Evolutionary conservation across 257 asterid genomes (phyloP), one percentile per base, ranked within the genome.

Genomic region (Solanum ahanhuiri): DNA sequence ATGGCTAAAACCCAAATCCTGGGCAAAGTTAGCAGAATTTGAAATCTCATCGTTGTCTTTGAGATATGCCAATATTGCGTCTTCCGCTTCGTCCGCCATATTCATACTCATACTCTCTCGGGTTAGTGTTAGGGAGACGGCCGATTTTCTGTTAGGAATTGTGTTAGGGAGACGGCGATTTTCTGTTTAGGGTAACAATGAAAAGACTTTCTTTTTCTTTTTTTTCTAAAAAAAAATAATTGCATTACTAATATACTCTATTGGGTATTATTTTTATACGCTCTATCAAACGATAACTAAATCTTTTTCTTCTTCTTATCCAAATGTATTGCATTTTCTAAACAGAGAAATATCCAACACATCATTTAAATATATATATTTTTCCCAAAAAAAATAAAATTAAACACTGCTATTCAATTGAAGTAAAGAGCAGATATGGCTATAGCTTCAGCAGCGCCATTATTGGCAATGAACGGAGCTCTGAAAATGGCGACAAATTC

Each of bases 51-150:
- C 95, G 63, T 92, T 93, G 77, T 89, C 88, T 34, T 96, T 91
- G 1, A 96, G 90, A 66, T 86, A 92, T 6, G 97, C 95, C 15
- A 96, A 85, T 77, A 96, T 91, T 14, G 98, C 98, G 31, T 95
- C 99, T 88, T 96, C 98, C 81, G 98, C 97, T 51, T 94, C 99
- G 82, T 96, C 98, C 67, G 97, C 98, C 98, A 95, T 95, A 51
- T 83, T 57, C 83, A 17, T 51, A 51, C 82, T 31, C 35, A 31
- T 31, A 34, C 37, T 34, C 37, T 34, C 37, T 34, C 37, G 37
- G 37, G 37, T 34, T 34, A 34, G 37, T 34, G 37, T 34, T 34
- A 34, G 37, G 37, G 37, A 34, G 37, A 34, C 37, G 37, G 37
- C 37, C 37, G 37, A 34, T 34, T 34, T 34, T 34, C 37, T 34